Conservation (phyloP, 2,329 filamentous ascomycete genomes). For the Paecilomyces niveus region DNA sequence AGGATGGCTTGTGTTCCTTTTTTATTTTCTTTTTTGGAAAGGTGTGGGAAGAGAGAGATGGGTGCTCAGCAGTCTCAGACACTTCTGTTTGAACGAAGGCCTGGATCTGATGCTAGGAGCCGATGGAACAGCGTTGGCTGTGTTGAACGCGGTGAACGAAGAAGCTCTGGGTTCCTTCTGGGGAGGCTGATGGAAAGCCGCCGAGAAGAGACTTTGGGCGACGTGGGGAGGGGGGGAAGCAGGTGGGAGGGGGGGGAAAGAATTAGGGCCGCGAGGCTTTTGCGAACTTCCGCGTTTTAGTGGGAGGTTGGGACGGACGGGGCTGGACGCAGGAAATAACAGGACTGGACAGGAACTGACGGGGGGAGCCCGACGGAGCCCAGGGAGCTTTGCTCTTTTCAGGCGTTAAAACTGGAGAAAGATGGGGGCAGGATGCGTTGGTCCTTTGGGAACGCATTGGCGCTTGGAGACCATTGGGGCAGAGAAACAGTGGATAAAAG, state of each 20-base stretch:
- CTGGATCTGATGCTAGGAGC: too few relatives aligned
- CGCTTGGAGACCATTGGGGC: neutral
- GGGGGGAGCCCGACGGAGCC: too few relatives aligned
- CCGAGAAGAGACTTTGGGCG: neutral
- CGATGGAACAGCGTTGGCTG: too few relatives aligned
- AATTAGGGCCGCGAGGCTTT: constrained; percentile 3
- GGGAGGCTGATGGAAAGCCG: too few relatives aligned
- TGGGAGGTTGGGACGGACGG: constrained; percentile 11
- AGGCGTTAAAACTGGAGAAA: neutral
- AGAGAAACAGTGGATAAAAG: neutral
- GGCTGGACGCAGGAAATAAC: constrained; percentile 9
- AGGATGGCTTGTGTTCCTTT: constrained; percentile 6
- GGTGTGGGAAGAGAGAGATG: constrained; percentile 11
- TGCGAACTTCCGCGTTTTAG: constrained; percentile 16
- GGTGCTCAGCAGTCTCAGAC: neutral
- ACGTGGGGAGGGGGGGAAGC: constrained; percentile 4
- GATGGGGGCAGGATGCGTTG: neutral
- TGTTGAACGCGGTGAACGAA: too few relatives aligned
- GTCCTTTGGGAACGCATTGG: neutral
- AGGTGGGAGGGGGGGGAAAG: constrained; percentile 6
- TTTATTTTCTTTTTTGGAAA: neutral
- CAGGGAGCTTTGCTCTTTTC: too few relatives aligned
- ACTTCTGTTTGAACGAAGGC: too few relatives aligned
- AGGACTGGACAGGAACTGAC: neutral
- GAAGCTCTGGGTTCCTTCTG: too few relatives aligned